phyloP scores from a whole-genome alignment of 176 grass and related monocot genomes.

The Oryza meridionalis region DNA sequence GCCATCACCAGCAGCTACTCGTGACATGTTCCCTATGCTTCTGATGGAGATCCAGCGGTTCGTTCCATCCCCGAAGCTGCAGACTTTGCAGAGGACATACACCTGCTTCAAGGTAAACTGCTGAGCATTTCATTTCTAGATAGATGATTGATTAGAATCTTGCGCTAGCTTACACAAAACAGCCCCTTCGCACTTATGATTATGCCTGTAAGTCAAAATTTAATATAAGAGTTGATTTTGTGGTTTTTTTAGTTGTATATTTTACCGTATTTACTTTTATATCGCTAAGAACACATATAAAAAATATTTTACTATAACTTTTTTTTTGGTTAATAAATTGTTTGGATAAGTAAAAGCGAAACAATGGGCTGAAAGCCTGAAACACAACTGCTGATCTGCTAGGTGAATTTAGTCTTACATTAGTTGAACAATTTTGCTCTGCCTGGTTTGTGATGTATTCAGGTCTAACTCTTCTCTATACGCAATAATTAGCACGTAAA shows the following conservation, averaged over 20 bases:
- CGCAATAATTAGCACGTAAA: neutral
- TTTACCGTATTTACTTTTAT: too few relatives aligned
- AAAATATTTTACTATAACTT: too few relatives aligned
- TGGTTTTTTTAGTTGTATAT: too few relatives aligned
- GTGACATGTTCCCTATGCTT: constrained; percentile 64
- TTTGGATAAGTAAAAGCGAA: too few relatives aligned
- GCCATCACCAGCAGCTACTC: constrained; percentile 9
- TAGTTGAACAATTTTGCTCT: neutral
- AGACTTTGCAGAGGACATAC: constrained; percentile 48
- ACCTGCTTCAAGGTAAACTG: constrained; percentile 63
- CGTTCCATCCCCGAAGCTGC: constrained; percentile 42
- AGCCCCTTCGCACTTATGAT: too few relatives aligned
- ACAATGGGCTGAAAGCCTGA: too few relatives aligned
- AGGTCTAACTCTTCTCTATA: neutral
- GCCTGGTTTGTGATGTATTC: neutral
- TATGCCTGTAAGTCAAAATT: too few relatives aligned
- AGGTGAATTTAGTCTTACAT: neutral
- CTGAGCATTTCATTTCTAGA: neutral
- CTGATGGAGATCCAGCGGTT: constrained; percentile 55
- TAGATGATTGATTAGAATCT: neutral
- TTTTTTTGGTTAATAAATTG: too few relatives aligned
- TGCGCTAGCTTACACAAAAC: neutral
- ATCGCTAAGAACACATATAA: too few relatives aligned
- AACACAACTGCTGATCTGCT: neutral
- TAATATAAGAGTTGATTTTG: too few relatives aligned